phyloP scores from a whole-genome alignment of 2,329 filamentous ascomycete species.

The Phialocephala subalpina region DNA sequence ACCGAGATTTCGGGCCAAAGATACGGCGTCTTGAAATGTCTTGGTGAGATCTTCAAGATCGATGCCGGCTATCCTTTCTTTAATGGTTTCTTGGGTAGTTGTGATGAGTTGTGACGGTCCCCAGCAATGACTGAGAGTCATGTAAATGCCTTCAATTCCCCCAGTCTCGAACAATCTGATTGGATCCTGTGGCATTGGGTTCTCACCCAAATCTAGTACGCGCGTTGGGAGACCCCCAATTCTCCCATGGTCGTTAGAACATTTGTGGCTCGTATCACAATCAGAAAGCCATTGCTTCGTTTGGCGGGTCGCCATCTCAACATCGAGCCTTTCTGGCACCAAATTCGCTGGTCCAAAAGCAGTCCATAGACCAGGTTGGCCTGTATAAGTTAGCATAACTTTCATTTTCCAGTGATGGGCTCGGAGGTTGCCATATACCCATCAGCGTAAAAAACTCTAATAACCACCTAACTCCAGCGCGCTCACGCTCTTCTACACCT shows the following conservation, averaged over 20 bases:
- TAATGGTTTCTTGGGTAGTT: conserved; percentile 15
- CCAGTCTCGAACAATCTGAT: conserved; percentile 16
- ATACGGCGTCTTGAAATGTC: conserved; percentile 42
- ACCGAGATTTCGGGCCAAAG: conserved; percentile 45
- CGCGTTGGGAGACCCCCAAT: conserved; percentile 14
- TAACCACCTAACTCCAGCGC: conserved; percentile 10
- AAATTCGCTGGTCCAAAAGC: conserved; percentile 10
- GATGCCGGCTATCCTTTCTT: conserved; percentile 15
- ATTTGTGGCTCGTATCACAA: conserved; percentile 11
- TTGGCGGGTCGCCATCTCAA: conserved; percentile 1
- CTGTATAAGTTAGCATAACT: conserved; percentile 7
- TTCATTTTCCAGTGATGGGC: background rate
- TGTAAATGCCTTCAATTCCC: conserved; percentile 16
- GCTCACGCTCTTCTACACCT: conserved; percentile 11
- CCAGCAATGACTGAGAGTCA: conserved; percentile 23
- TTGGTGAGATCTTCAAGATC: conserved; percentile 28
- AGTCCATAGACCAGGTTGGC: conserved; percentile 11
- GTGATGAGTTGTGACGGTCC: conserved; percentile 18
- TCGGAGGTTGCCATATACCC: background rate
- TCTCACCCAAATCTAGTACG: conserved; percentile 18
- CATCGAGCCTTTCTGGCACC: conserved; percentile 9
- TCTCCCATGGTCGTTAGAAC: conserved; percentile 1
- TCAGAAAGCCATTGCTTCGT: conserved; percentile 16
- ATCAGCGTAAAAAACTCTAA: conserved; percentile 11
- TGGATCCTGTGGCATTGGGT: conserved; percentile 8